Conservation (phyloP, 2,329 filamentous ascomycete genomes). For the Thielaviopsis euricoi region DNA sequence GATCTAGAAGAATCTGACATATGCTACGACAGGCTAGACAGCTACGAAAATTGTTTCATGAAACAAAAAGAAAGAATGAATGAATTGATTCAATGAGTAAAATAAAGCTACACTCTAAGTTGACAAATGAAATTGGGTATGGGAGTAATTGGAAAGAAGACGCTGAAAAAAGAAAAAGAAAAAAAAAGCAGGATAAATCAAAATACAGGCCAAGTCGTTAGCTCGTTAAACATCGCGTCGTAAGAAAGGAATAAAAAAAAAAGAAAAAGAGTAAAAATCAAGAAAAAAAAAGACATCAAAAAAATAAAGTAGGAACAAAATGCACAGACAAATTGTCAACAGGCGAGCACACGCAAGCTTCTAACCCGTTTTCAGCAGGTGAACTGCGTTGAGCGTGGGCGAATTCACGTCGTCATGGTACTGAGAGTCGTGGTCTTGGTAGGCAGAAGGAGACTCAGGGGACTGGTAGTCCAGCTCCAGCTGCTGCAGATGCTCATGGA, state of each 20-base stretch:
- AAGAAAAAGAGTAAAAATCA: neutral
- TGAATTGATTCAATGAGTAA: neutral
- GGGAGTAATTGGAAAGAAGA: neutral
- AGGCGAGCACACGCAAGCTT: neutral
- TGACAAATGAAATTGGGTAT: neutral
- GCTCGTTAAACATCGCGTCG: neutral
- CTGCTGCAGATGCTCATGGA: slow-evolving; percentile 29
- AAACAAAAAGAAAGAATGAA: neutral
- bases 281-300: neutral
- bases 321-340: too few species aligned
- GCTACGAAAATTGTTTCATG: neutral
- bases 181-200: neutral
- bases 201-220: neutral
- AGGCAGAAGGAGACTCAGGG: slow-evolving; percentile 12
- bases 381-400: neutral
- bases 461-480: slow-evolving; percentile 9
- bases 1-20: neutral
- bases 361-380: neutral
- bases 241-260: neutral
- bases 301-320: neutral
- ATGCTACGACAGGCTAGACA: neutral
- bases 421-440: neutral
- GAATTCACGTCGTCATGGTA: neutral
- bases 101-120: neutral
- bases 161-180: neutral